Percentiles rank a stretch among this genome's conserved stretches.
phyloP scores from a whole-genome alignment of 495 filamentous ascomycete genomes.

The Melanomma pulvis-pyrius region DNA sequence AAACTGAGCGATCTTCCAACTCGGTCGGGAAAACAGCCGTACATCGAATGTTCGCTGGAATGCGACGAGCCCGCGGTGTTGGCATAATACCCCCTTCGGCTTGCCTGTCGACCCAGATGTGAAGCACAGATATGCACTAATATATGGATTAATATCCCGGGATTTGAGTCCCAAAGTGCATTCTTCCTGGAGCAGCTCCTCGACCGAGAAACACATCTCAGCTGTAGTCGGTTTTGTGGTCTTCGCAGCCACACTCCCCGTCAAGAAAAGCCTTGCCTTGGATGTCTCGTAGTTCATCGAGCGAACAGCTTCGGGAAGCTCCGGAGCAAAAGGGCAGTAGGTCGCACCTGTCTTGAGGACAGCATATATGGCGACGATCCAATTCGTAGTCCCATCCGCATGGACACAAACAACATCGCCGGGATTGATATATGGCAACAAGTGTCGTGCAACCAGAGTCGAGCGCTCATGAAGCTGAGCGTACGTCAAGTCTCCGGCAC shows the following conservation, averaged over 20 bases:
- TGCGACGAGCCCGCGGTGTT: slow-evolving; percentile 50
- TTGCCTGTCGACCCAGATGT: slow-evolving; percentile 58
- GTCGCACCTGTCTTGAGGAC: slow-evolving; percentile 44
- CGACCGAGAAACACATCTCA: slow-evolving; percentile 7
- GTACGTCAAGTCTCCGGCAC: slow-evolving; percentile 37
- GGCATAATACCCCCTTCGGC: slow-evolving; percentile 56
- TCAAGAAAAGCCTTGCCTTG: slow-evolving; percentile 13
- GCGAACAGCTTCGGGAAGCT: slow-evolving; percentile 21
- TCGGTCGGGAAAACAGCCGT: slow-evolving; percentile 32
- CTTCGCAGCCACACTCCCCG: neutral
- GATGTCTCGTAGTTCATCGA: slow-evolving; percentile 8
- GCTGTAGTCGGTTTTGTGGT: neutral
- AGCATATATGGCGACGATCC: slow-evolving; percentile 47
- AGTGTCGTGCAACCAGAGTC: slow-evolving; percentile 1
- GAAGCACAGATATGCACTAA: slow-evolving; percentile 47
- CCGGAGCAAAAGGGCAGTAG: slow-evolving; percentile 41
- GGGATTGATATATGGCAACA: neutral
- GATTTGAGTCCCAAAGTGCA: neutral
- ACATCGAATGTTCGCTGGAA: slow-evolving; percentile 39
- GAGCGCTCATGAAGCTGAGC: slow-evolving; percentile 23
- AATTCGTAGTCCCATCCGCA: slow-evolving; percentile 46
- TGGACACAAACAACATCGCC: slow-evolving; percentile 29
- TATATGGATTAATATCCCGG: slow-evolving; percentile 15
- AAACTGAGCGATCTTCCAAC: slow-evolving; percentile 44
- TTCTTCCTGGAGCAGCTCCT: slow-evolving; percentile 2